Conservation (phyloP, 1,284 basidiomycete genomes). For the Cutaneotrichosporon curvatum region DNA sequence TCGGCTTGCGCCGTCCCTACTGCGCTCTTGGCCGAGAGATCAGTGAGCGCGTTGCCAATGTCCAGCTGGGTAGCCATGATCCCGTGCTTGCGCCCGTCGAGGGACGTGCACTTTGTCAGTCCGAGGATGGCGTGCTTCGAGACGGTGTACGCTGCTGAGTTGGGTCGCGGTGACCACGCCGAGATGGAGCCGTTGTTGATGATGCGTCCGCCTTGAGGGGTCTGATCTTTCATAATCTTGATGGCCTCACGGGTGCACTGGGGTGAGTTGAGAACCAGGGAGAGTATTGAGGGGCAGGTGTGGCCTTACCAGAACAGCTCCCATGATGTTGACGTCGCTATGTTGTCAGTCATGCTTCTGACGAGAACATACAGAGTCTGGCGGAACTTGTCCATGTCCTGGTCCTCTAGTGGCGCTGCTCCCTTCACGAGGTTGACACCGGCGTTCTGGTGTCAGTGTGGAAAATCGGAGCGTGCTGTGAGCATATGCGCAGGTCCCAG, state of each 20-base stretch:
- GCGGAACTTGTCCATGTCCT: slow-evolving; percentile 57
- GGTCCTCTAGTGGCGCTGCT: slow-evolving; percentile 54
- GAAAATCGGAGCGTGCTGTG: neutral
- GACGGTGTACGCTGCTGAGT: slow-evolving; percentile 58
- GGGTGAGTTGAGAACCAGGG: neutral
- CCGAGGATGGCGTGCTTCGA: slow-evolving; percentile 73
- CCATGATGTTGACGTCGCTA: slow-evolving; percentile 60
- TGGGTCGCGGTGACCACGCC: slow-evolving; percentile 62
- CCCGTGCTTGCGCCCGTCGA: slow-evolving; percentile 65
- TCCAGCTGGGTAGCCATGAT: slow-evolving; percentile 74
- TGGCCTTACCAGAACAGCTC: slow-evolving; percentile 53
- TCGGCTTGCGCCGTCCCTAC: slow-evolving; percentile 60
- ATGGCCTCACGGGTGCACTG: slow-evolving; percentile 65
- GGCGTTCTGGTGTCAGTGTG: slow-evolving; percentile 39
- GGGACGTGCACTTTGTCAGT: slow-evolving; percentile 62
- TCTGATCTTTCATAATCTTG: slow-evolving; percentile 62
- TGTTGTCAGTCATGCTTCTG: too few relatives aligned
- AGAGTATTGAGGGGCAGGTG: neutral
- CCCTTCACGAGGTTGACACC: slow-evolving; percentile 52
- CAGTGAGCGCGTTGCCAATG: slow-evolving; percentile 66
- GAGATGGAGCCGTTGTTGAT: slow-evolving; percentile 77
- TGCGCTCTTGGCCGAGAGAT: slow-evolving; percentile 50
- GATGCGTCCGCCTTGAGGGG: slow-evolving; percentile 67
- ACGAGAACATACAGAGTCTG: slow-evolving; percentile 48
- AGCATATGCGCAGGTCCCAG: too few relatives aligned